A percentile compares a stretch with the other conserved stretches of the same genome.
These are phyloP conservation scores for Paspalum notatum DNA, from an alignment of 176 grass and related monocot genomes.

Conservation along the genomic window DNA sequence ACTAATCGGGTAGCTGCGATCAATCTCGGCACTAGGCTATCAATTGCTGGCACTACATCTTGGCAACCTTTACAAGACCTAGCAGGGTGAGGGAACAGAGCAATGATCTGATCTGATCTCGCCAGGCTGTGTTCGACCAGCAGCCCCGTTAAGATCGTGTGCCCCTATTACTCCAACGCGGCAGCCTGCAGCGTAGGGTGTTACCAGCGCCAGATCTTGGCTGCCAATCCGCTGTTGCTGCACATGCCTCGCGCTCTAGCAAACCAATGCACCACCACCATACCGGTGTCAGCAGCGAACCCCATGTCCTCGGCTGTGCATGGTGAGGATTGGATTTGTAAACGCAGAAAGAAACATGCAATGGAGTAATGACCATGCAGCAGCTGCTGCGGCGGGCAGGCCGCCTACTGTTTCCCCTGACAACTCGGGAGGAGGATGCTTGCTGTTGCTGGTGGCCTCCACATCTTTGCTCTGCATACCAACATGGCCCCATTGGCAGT, in stretches of 20 bases:
- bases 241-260: not conserved
- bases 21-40: too few relatives aligned
- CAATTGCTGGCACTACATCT: too few relatives aligned
- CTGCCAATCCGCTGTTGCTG: not conserved
- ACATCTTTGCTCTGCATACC: not conserved
- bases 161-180: not conserved
- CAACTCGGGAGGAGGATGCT: too few relatives aligned
- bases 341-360: not conserved
- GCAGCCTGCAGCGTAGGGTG: not conserved
- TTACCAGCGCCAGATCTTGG: not conserved
- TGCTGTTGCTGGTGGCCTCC: too few relatives aligned
- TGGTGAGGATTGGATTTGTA: not conserved
- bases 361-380: not conserved
- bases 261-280: not conserved
- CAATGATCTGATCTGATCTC: not conserved
- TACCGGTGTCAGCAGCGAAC: not conserved
- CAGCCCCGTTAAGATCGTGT: conserved; percentile 15
- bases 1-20: too few relatives aligned
- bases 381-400: not conserved
- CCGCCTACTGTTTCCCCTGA: not conserved
- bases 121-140: conserved; percentile 27
- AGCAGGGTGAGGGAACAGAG: not conserved
- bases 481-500: not conserved
- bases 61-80: not conserved
- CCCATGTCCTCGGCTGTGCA: not conserved